phyloP scores from a whole-genome alignment of 1,284 basidiomycete species.

The Malassezia obtusa region DNA sequence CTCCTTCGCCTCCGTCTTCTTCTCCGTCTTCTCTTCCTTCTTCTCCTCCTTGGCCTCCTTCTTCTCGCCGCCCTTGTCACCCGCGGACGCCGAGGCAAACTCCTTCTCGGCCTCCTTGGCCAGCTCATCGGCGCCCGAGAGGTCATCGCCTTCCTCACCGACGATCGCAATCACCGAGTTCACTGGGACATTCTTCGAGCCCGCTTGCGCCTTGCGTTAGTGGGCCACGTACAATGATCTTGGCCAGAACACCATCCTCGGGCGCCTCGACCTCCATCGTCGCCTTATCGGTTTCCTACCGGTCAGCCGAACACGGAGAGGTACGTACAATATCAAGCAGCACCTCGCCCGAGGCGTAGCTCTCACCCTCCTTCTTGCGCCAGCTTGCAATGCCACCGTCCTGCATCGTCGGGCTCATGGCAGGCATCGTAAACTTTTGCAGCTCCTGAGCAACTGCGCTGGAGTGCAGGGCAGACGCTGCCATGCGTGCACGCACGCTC shows the following conservation, averaged over 20 bases:
- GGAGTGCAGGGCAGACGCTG: constrained; percentile 12
- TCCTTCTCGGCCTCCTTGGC: constrained; percentile 55
- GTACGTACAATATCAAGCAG: constrained; percentile 76
- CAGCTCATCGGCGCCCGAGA: constrained; percentile 68
- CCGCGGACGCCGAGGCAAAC: constrained; percentile 41
- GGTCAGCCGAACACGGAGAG: not conserved
- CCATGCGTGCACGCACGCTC: not conserved
- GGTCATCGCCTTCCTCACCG: constrained; percentile 85
- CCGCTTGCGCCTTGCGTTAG: constrained; percentile 67
- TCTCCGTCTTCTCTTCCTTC: constrained; percentile 21
- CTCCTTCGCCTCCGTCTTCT: constrained; percentile 24
- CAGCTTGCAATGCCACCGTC: constrained; percentile 94
- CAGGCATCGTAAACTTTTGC: constrained; percentile 88
- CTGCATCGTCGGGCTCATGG: constrained; percentile 98
- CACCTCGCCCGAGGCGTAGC: constrained; percentile 81
- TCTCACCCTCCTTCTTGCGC: constrained; percentile 93
- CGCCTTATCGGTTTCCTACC: constrained; percentile 95
- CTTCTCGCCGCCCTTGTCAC: constrained; percentile 29
- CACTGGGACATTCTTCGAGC: constrained; percentile 74
- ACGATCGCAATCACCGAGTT: constrained; percentile 79
- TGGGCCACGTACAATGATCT: constrained; percentile 67
- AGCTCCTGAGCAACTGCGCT: constrained; percentile 66
- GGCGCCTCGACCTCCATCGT: constrained; percentile 98
- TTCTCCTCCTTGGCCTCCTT: constrained; percentile 18
- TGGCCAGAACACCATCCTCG: constrained; percentile 88